Evolutionary conservation across 2,329 filamentous ascomycete genomes (phyloP).

Genomic region (Amauroascus verrucosus): DNA sequence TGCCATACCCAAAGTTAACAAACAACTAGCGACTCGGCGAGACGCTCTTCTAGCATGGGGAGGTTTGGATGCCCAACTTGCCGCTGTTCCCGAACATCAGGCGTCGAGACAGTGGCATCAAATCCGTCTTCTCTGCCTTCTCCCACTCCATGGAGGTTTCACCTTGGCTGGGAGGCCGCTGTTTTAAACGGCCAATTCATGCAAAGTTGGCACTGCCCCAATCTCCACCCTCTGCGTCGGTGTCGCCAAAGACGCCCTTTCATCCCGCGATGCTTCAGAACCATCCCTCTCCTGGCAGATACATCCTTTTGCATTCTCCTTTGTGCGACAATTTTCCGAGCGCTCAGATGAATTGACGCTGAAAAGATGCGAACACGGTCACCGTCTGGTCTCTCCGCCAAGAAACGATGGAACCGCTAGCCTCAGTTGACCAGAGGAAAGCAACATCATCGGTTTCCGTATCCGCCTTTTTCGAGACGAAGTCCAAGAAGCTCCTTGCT

Average conservation of each 20-base stretch:
- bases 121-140: no score
- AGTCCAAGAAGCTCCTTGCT: slow-evolving; percentile 14
- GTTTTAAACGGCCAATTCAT: neutral
- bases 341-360: no score
- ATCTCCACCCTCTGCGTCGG: neutral
- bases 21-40: no score
- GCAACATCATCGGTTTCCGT: slow-evolving; percentile 1
- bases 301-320: no score
- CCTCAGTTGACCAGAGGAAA: neutral
- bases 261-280: neutral
- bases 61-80: slow-evolving; percentile 4
- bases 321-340: no score
- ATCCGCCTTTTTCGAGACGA: slow-evolving; percentile 13
- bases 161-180: neutral
- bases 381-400: no score
- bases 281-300: no score
- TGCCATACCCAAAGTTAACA: no score
- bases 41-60: slow-evolving; percentile 7
- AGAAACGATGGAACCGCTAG: neutral
- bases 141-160: slow-evolving; percentile 4
- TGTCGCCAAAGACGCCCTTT: neutral
- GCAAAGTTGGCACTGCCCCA: neutral
- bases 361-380: no score
- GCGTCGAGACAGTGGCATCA: neutral
- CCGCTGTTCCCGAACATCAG: neutral